Evolutionary conservation across 2,329 filamentous ascomycete species (phyloP), one percentile per base, ranked within the genome.

Genomic region (Trichoderma cornu-damae): DNA sequence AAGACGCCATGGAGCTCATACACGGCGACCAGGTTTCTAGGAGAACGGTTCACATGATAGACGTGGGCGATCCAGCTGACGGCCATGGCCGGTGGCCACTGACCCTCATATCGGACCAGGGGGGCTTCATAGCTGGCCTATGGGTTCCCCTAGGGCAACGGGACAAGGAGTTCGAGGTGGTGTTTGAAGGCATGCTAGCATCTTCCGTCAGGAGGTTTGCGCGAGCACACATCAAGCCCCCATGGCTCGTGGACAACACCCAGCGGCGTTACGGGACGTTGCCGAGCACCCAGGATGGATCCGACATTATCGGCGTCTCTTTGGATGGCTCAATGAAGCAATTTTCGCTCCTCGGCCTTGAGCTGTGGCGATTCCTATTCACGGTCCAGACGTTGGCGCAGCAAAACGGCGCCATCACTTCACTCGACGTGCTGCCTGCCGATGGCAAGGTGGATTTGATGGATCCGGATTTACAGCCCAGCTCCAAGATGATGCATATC

Each of bases 341-440:
- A 57, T 87, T 96, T 64, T 81, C 81, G 1, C 72, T 92, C 12
- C 72, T 97, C 0, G 74, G 78, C 8, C 65, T 79, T 16, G 71
- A 80, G 2, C 79, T 86, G 6, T 88, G 87, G 82, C 78, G 79
- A 6, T 75, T 96, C 3, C 76, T 97, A 4, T 79, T 80, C 58
- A 84, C 93, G 61, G 68, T 96, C 1, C 86, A 95, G 66, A 86
- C 87, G 59, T 68, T 95, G 47, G 84, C 82, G 26, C 69, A 78
- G 46, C 69, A 71, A 24, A 79, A 77, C 24, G 65, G 69, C 6
- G 62, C 67, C 3, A 69, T 84, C 11, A 83, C 77, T 58, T 79
- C 81, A 4, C 46, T 26, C 22, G 28, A 48, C 30, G 49, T 22
- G 8, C 6, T 24, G 22, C 32, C 26, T 5, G n/a, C 12, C 8